Evolutionary conservation across 2,329 filamentous ascomycete genomes (phyloP), one percentile per base, ranked within the genome.

Genomic region (Fusarium guadeloupense): DNA sequence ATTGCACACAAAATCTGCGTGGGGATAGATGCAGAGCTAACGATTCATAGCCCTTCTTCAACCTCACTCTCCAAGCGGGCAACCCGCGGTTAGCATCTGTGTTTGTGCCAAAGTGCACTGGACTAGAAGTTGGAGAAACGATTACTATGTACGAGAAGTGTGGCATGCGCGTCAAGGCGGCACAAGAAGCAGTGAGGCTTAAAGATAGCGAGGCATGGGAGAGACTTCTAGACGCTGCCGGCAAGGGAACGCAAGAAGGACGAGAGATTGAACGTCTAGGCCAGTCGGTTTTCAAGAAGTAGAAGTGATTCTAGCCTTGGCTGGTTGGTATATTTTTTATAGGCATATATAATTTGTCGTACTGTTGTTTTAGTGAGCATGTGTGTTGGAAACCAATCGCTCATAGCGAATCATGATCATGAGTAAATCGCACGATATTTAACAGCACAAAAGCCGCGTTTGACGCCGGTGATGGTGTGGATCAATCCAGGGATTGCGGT

Each of bases 101-200:
- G 6, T 98, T 97, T 76, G 87, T 98, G 45, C 88, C 92, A 4
- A 98, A 98, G 76, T 97, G 93, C 78, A 89, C 88, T 14, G 81
- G 82, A 50, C 74, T 96, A 40, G 83, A 88, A 38, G 80, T 85
- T 1, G 83, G 85, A 4, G 90, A 93, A 68, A 81, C 89, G 4
- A 89, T 97, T 50, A 85, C 89, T 66, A 97, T 99, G 94, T 99
- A 93, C 84, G 88, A 96, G 69, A 97, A 97, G 78, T 98, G 95
- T 75, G 94, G 94, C 16, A 86, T 97, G 87, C 81, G 92, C 38
- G 85, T 90, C 23, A 93, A 92, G 77, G 95, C 95, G 3, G 95
- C 90, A 5, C 93, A 98, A 77, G 95, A 98, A 78, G 94, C 95
- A 4, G 83, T 93, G 56, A 92, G 88, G 78, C 83, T 85, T 56